A percentile compares a stretch with the other conserved stretches of the same genome.
These are phyloP conservation scores for Aspergillus hancockii DNA, from an alignment of 495 filamentous ascomycete species.

Conservation along the genomic window DNA sequence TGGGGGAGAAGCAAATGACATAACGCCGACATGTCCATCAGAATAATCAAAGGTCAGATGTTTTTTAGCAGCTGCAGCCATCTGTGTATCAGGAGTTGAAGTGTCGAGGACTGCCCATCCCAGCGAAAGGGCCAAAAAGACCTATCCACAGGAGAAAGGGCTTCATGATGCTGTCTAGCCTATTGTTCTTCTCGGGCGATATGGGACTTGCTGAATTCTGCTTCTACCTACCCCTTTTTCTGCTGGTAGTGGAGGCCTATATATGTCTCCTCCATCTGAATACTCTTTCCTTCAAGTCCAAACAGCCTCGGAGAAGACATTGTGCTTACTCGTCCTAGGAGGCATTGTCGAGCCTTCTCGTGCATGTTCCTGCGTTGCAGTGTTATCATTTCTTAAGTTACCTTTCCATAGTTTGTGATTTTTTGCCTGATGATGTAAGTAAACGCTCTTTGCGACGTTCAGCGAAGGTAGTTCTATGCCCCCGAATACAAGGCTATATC, in stretches of 20 bases:
- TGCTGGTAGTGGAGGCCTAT: not conserved
- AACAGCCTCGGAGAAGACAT: not conserved
- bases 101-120: slow-evolving; percentile 3
- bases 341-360: not conserved
- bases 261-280: not conserved
- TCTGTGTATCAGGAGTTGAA: not conserved
- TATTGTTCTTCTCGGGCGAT: not conserved
- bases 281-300: not conserved
- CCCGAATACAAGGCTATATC: not conserved
- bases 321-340: not conserved
- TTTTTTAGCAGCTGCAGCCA: not conserved
- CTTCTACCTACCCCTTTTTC: not conserved
- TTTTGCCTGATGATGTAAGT: not conserved
- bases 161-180: not conserved
- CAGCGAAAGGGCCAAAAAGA: not conserved
- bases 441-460: not conserved
- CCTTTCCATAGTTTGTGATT: not conserved
- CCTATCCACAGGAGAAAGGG: not conserved
- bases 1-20: not conserved
- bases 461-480: not conserved
- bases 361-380: not conserved
- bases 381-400: not conserved
- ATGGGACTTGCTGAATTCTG: slow-evolving; percentile 1
- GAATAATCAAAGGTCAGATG: slow-evolving; percentile 3
- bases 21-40: slow-evolving; percentile 2